These are phyloP conservation scores for Taxillus chinensis DNA, from an alignment of 164 flowering plant species.

Conservation along the genomic window DNA sequence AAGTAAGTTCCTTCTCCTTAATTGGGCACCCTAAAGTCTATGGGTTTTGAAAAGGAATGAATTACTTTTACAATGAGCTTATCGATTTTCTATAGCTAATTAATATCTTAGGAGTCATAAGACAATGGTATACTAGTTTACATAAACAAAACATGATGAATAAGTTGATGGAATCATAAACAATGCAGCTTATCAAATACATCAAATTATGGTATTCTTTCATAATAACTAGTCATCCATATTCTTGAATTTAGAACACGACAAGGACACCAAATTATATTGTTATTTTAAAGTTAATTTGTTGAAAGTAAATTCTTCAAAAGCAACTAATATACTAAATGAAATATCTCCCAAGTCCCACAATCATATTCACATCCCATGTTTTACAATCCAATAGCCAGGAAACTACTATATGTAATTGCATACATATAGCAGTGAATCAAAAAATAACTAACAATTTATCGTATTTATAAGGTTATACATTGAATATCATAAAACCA, in stretches of 20 bases:
- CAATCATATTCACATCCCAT: too few relatives aligned
- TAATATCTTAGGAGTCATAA: background rate
- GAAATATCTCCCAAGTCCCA: too few relatives aligned
- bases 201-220: constrained; percentile 44
- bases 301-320: too few relatives aligned
- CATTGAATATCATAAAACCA: too few relatives aligned
- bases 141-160: background rate
- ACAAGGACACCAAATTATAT: background rate
- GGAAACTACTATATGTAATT: too few relatives aligned
- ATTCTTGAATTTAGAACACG: background rate
- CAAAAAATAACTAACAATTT: too few relatives aligned
- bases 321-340: too few relatives aligned
- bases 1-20: constrained; percentile 82
- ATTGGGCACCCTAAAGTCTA: constrained; percentile 78
- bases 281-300: too few relatives aligned
- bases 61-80: constrained; percentile 83
- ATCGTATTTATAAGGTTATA: too few relatives aligned
- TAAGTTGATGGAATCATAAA: background rate
- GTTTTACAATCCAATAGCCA: too few relatives aligned
- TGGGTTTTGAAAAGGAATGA: constrained; percentile 78
- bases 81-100: constrained; percentile 57
- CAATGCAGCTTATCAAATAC: constrained; percentile 49
- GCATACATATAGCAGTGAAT: too few relatives aligned
- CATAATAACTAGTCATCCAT: constrained; percentile 21
- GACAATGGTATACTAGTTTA: background rate